Conservation (phyloP, 345 rosid species). For the Rhizophora apiculata region DNA sequence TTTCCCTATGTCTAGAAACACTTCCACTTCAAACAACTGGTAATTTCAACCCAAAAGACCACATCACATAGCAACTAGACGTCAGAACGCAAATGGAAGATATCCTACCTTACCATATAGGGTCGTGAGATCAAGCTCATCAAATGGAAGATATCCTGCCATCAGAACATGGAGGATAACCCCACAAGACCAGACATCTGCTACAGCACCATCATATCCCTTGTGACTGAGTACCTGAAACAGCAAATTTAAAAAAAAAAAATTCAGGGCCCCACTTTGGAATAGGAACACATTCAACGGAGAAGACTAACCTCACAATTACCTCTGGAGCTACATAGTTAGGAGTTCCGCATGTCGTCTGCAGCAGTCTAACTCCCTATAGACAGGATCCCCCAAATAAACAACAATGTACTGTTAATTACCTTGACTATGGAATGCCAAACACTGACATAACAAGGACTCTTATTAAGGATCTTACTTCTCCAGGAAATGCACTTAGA, state of each 20-base stretch:
- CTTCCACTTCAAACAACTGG: background rate
- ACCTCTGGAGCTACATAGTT: conserved; percentile 99
- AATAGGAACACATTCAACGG: background rate
- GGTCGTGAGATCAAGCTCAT: conserved; percentile 92
- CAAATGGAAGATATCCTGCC: conserved; percentile 98
- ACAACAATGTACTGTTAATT: background rate
- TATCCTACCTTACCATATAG: conserved; percentile 83
- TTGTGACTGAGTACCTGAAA: conserved; percentile 90
- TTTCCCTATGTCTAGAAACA: background rate
- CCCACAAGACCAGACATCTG: conserved; percentile 98
- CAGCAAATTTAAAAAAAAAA: conserved; percentile 16
- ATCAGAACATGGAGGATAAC: conserved; percentile 90
- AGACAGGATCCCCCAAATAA: conserved; percentile 17
- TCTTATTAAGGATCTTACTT: conserved; percentile 40
- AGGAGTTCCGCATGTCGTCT: conserved; percentile 96
- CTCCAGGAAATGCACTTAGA: conserved; percentile 83
- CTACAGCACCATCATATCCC: conserved; percentile 91
- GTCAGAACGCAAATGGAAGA: conserved; percentile 7
- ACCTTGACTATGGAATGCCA: background rate
- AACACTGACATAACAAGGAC: background rate
- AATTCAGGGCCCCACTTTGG: conserved; percentile 9
- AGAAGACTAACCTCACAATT: conserved; percentile 10
- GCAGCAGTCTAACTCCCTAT: conserved; percentile 79
- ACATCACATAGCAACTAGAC: background rate
- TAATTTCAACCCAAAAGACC: conserved; percentile 7